These are phyloP conservation scores for Suillus paluster DNA, from an alignment of 768 basidiomycete genomes.

Conservation along the genomic window DNA sequence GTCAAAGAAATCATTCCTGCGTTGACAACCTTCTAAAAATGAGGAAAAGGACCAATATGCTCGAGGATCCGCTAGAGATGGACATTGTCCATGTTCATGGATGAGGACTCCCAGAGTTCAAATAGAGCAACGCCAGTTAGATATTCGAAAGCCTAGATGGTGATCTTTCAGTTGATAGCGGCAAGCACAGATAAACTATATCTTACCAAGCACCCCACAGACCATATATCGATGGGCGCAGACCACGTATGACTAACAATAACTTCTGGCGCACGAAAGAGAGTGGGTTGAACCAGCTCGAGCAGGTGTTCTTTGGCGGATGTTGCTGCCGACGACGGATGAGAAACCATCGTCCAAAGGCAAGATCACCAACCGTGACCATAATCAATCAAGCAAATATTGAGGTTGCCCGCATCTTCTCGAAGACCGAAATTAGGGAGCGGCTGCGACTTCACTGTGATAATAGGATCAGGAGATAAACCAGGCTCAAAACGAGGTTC, in stretches of 20 bases:
- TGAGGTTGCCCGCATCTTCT: constrained; percentile 17
- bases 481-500: constrained; percentile 16
- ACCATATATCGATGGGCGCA: constrained; percentile 31
- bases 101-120: constrained; percentile 3
- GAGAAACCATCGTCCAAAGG: not conserved
- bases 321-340: not conserved
- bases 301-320: not conserved
- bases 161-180: not conserved
- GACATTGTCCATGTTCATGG: constrained; percentile 10
- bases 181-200: not conserved
- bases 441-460: constrained; percentile 29
- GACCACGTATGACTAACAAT: constrained; percentile 25
- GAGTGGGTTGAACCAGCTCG: constrained; percentile 13
- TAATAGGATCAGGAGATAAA: constrained; percentile 25
- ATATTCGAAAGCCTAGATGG: constrained; percentile 15
- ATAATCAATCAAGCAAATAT: constrained; percentile 25
- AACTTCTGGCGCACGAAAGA: constrained; percentile 31
- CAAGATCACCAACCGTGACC: constrained; percentile 19
- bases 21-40: constrained; percentile 21
- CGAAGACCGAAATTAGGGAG: constrained; percentile 24
- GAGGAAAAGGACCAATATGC: constrained; percentile 22
- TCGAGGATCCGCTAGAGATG: constrained; percentile 22
- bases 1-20: constrained; percentile 7
- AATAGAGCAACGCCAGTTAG: constrained; percentile 4
- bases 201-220: constrained; percentile 31